These are phyloP conservation scores for Hymenoscyphus occultus DNA, from an alignment of 2,329 filamentous ascomycete species.

Conservation along the genomic window DNA sequence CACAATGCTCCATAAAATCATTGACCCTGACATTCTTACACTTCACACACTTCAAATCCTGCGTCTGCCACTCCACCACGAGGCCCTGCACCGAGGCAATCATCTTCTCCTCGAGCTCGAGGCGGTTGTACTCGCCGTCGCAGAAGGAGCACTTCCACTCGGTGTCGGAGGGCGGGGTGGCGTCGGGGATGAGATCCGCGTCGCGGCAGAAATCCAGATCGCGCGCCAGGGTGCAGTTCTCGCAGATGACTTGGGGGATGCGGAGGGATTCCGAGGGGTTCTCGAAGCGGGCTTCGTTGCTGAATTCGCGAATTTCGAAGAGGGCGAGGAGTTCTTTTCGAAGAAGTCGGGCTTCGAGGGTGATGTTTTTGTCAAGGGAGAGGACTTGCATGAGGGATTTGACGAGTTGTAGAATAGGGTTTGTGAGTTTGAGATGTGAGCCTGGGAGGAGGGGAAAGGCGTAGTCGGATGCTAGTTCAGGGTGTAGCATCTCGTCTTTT, in stretches of 20 bases:
- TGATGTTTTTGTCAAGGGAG: slow-evolving; percentile 84
- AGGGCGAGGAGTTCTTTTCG: slow-evolving; percentile 85
- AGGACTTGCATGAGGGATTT: slow-evolving; percentile 93
- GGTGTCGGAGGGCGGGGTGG: slow-evolving; percentile 28
- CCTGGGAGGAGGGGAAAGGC: slow-evolving; percentile 78
- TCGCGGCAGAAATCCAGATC: slow-evolving; percentile 93
- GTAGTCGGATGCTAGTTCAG: slow-evolving; percentile 84
- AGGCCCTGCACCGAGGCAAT: slow-evolving; percentile 72
- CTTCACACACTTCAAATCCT: slow-evolving; percentile 78
- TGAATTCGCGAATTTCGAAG: slow-evolving; percentile 95
- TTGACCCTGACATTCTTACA: slow-evolving; percentile 76
- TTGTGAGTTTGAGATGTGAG: slow-evolving; percentile 60
- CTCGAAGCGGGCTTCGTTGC: slow-evolving; percentile 77
- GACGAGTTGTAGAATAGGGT: slow-evolving; percentile 84
- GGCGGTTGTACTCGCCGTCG: slow-evolving; percentile 69
- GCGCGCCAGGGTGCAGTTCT: slow-evolving; percentile 83
- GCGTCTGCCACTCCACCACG: slow-evolving; percentile 77
- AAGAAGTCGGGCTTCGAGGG: slow-evolving; percentile 80
- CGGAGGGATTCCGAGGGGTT: slow-evolving; percentile 78
- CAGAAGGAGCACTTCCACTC: slow-evolving; percentile 77
- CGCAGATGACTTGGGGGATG: slow-evolving; percentile 75
- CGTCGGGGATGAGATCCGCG: slow-evolving; percentile 66
- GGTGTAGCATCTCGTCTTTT: slow-evolving; percentile 83
- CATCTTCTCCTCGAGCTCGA: slow-evolving; percentile 79
- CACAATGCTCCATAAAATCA: slow-evolving; percentile 96